phyloP scores from a whole-genome alignment of 2,329 filamentous ascomycete genomes.

The Tolypocladium cylindrosporum region DNA sequence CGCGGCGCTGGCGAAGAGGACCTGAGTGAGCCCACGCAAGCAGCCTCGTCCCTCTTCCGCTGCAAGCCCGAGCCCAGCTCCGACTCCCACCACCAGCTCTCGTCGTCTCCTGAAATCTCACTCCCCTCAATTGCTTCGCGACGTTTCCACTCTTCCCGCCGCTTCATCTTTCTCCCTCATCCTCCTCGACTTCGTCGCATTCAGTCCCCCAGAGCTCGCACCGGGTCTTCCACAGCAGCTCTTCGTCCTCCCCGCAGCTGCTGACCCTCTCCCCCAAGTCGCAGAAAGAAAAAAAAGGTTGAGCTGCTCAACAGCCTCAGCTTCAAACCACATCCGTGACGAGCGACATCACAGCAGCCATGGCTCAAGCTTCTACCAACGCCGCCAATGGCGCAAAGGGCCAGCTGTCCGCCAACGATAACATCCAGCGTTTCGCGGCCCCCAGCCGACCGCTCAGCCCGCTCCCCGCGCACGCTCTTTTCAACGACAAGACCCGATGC shows the following conservation, averaged over 20 bases:
- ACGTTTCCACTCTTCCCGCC: conserved; percentile 5
- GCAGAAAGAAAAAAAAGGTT: neutral
- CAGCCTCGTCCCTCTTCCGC: neutral
- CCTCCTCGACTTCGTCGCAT: conserved; percentile 4
- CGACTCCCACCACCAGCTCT: conserved; percentile 6
- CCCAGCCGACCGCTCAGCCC: conserved; percentile 90
- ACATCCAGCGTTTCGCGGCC: conserved; percentile 92
- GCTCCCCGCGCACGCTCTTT: conserved; percentile 78
- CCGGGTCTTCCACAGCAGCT: conserved; percentile 2
- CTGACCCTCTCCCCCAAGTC: conserved; percentile 15
- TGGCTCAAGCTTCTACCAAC: conserved; percentile 41
- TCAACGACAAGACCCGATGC: conserved; percentile 99
- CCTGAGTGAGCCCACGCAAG: neutral
- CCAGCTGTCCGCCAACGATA: conserved; percentile 79
- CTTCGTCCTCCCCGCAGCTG: conserved; percentile 2
- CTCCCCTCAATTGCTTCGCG: conserved; percentile 3
- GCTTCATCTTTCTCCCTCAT: conserved; percentile 4
- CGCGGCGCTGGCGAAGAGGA: conserved; percentile 4
- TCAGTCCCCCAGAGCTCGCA: neutral
- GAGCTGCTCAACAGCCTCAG: conserved; percentile 2
- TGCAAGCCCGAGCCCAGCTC: conserved; percentile 5
- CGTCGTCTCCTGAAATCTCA: conserved; percentile 17
- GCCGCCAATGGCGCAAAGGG: conserved; percentile 41
- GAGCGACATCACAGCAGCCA: conserved; percentile 19
- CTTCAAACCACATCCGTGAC: conserved; percentile 1